Evolutionary conservation across 2,329 filamentous ascomycete genomes (phyloP).

Genomic region (Rugonectria rugulosa): DNA sequence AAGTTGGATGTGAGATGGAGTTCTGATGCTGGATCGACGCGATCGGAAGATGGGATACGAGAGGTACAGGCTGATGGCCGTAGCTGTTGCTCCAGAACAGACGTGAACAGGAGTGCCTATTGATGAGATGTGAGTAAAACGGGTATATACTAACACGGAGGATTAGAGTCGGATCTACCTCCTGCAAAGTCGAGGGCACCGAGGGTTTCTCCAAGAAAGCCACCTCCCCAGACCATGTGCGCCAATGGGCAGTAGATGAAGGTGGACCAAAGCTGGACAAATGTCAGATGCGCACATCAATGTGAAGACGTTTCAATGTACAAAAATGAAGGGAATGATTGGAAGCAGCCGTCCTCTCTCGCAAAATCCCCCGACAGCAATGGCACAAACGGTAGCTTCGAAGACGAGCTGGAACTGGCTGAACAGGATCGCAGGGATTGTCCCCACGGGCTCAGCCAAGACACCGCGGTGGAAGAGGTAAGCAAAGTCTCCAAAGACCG

Average conservation of each 20-base stretch:
- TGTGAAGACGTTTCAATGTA: neutral
- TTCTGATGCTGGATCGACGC: slow-evolving; percentile 12
- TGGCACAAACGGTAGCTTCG: slow-evolving; percentile 27
- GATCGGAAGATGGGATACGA: slow-evolving; percentile 28
- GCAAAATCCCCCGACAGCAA: slow-evolving; percentile 24
- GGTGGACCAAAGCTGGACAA: slow-evolving; percentile 21
- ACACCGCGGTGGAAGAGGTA: slow-evolving; percentile 26
- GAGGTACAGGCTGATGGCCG: slow-evolving; percentile 26
- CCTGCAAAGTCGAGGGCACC: slow-evolving; percentile 27
- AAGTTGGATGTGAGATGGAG: slow-evolving; percentile 21
- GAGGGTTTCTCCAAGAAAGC: slow-evolving; percentile 23
- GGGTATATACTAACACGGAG: neutral
- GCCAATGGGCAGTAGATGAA: slow-evolving; percentile 29
- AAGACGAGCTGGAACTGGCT: slow-evolving; percentile 31
- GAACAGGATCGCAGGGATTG: slow-evolving; percentile 26
- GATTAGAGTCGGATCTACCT: slow-evolving; percentile 1
- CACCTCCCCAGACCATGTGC: slow-evolving; percentile 29
- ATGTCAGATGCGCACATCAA: neutral
- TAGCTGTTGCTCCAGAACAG: slow-evolving; percentile 25
- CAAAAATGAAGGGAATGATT: slow-evolving; percentile 25
- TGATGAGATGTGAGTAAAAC: neutral
- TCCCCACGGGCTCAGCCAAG: slow-evolving; percentile 23
- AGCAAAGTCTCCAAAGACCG: slow-evolving; percentile 15
- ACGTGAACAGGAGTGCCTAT: slow-evolving; percentile 26
- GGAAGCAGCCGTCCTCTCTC: slow-evolving; percentile 26